Base-by-base conservation (phyloP, 2,329 filamentous ascomycete genomes). In the Ceratocystis colombiana region DNA sequence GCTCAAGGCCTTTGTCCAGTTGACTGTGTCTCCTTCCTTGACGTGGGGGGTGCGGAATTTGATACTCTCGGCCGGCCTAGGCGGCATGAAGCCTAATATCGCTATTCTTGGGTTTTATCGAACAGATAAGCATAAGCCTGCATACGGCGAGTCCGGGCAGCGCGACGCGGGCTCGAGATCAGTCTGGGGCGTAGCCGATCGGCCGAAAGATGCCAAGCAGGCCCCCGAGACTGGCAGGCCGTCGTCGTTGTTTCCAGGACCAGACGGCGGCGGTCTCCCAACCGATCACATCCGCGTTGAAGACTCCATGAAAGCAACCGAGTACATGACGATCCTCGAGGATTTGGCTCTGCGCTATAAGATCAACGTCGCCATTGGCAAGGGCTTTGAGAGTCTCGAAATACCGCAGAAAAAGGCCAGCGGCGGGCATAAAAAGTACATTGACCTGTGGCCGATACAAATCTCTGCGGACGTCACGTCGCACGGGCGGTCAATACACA, bases 361-460 rank as follows among this genome's bases (percentile, higher is more conserved):
- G 65, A 86, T 94, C 67, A 96, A 96, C 71, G 89, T 95, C 30
- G 90, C 89, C 1, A 81, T 96, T 48, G 90, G 88, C 0, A 90
- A 89, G 72, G 90, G 89, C 0, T 96, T 95, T 69, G 84, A 90
- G 64, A 76, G 83, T 1, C 77, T 96, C 1, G 88, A 94, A 71
- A 82, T 90, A 0, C 90, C 90, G 0, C 74, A 79, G 0, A 79
- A 84, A 48, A 80, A 80, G 3, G 33, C n/a, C 12, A 84, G 86
- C 64, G 15, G 25, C 17, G 8, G 22, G 3, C 78, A 77, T 3
- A 93, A 93, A 72, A 89, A 85, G 71, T 93, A 87, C 71, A 89
- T 96, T 68, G 90, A 96, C 72, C 77, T 96, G 3, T 96, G 90
- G 90, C 90, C 90, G 0, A 94, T 96, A 64, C 91, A 96, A 70